Evolutionary conservation across 176 grass and related monocot species (phyloP).

Genomic region (Sorghum bicolor): DNA sequence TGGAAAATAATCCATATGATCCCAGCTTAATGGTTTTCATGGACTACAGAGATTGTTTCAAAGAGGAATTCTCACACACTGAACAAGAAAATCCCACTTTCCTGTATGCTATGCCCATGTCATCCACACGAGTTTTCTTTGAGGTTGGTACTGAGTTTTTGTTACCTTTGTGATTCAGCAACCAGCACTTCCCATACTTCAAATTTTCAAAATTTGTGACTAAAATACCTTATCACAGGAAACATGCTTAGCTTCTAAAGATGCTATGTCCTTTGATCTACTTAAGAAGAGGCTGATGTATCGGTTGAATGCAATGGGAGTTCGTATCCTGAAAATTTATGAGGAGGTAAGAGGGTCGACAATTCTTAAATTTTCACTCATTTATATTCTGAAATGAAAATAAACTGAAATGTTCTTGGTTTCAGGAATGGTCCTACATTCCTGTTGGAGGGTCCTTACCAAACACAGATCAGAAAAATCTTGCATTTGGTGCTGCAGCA

Average conservation of each 20-base stretch:
- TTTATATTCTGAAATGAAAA: not conserved
- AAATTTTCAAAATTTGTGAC: not conserved
- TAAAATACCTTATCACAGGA: constrained; percentile 51
- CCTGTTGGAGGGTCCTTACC: constrained; percentile 97
- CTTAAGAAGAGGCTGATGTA: constrained; percentile 93
- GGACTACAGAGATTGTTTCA: constrained; percentile 94
- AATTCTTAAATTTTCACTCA: constrained; percentile 23
- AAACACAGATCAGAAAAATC: constrained; percentile 93
- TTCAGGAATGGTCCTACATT: constrained; percentile 96
- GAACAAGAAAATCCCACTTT: constrained; percentile 85
- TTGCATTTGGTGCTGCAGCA: constrained; percentile 99
- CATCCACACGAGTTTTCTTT: constrained; percentile 86
- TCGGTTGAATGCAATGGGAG: constrained; percentile 76
- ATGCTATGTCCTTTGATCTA: constrained; percentile 95
- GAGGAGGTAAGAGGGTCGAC: constrained; percentile 60
- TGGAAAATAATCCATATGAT: constrained; percentile 95
- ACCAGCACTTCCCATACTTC: not conserved
- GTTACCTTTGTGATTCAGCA: not conserved
- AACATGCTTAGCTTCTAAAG: constrained; percentile 96
- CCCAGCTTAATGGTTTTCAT: constrained; percentile 99
- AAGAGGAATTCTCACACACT: constrained; percentile 48
- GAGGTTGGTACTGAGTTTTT: constrained; percentile 48
- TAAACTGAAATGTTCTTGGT: constrained; percentile 21
- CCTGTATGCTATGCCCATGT: constrained; percentile 98
- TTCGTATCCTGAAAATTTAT: constrained; percentile 72